Conservation (phyloP, 331 rosid species). For the Pyrus hybrid region DNA sequence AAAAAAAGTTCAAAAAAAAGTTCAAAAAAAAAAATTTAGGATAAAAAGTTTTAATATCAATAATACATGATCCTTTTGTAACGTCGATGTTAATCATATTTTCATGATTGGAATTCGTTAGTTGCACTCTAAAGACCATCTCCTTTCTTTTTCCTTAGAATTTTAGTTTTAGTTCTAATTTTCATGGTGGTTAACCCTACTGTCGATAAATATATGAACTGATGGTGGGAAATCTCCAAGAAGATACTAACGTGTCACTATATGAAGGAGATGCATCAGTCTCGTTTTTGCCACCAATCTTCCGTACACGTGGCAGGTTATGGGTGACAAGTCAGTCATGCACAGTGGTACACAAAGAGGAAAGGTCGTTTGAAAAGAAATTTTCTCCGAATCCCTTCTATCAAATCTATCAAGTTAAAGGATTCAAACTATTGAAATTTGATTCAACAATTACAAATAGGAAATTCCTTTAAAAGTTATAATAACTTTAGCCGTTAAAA, state of each 20-base stretch:
- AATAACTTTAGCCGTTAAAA: too few species aligned
- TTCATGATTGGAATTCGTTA: too few species aligned
- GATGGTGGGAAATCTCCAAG: neutral
- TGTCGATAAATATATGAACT: neutral
- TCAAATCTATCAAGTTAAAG: rapidly evolving
- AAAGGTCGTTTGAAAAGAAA: neutral
- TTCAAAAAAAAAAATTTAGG: too few species aligned
- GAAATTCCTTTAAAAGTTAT: rapidly evolving
- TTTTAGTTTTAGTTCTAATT: too few species aligned
- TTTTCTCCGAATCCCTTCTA: too few species aligned
- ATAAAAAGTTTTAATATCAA: too few species aligned
- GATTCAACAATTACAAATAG: rapidly evolving
- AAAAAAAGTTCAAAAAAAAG: neutral
- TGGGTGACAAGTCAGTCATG: neutral
- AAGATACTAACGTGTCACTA: neutral
- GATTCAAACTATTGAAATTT: rapidly evolving
- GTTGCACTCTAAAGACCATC: neutral
- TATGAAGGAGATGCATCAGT: neutral
- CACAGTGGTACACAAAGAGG: neutral
- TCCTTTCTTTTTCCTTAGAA: too few species aligned
- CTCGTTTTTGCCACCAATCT: neutral
- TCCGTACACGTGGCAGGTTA: constrained; percentile 3
- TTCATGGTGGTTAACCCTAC: neutral
- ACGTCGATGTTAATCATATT: too few species aligned
- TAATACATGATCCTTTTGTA: too few species aligned